These are phyloP conservation scores for Takakia lepidozioides DNA, from an alignment of 225 moss, liverwort and hornwort species.

Conservation along the genomic window DNA sequence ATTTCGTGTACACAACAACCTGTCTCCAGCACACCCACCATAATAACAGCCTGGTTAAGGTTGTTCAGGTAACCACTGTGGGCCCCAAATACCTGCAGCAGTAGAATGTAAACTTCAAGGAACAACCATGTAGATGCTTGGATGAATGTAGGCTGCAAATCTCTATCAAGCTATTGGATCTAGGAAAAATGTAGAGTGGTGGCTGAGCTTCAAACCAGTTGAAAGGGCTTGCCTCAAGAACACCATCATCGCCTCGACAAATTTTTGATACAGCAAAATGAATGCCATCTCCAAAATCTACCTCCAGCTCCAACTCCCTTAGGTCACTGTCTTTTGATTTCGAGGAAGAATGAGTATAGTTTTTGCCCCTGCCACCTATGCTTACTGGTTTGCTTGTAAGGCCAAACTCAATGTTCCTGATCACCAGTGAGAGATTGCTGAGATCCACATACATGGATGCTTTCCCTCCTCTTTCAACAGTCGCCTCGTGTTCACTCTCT, in stretches of 20 bases:
- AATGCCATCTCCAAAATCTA: constrained; percentile 78
- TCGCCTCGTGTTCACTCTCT: constrained; percentile 28
- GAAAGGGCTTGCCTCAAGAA: constrained; percentile 61
- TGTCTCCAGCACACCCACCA: constrained; percentile 19
- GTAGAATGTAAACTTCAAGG: no score
- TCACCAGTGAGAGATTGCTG: constrained; percentile 60
- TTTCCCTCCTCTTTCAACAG: constrained; percentile 46
- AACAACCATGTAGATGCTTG: no score
- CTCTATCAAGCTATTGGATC: no score
- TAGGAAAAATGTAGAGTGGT: no score
- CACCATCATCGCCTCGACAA: constrained; percentile 78
- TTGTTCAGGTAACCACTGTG: no score
- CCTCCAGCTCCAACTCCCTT: constrained; percentile 59
- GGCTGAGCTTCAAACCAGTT: no score
- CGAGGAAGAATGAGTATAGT: constrained; percentile 28
- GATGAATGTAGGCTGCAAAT: no score
- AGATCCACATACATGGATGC: constrained; percentile 74
- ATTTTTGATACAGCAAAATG: constrained; percentile 71
- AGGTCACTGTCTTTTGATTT: constrained; percentile 38
- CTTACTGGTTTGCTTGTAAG: constrained; percentile 66
- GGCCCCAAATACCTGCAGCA: no score
- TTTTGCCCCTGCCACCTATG: constrained; percentile 55
- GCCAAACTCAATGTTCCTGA: constrained; percentile 57
- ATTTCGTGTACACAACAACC: constrained; percentile 73
- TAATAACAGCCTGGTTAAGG: no score